phyloP scores from a whole-genome alignment of 176 grass and related monocot genomes.

The Oryza meridionalis region DNA sequence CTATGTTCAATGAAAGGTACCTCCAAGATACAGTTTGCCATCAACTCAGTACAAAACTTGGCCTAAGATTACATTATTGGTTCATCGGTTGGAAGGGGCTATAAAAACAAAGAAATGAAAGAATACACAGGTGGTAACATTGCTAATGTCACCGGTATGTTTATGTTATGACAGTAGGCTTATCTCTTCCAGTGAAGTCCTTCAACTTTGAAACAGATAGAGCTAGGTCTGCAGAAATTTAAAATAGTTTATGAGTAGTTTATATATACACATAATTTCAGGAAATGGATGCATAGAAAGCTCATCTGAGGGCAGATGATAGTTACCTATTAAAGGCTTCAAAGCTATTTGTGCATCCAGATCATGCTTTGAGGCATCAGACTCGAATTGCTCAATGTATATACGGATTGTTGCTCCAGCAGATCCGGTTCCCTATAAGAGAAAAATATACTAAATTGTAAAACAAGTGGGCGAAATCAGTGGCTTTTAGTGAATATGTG shows the following conservation, averaged over 20 bases:
- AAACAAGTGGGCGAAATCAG: conserved; percentile 8
- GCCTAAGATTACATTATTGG: conserved; percentile 7
- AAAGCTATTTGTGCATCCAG: conserved; percentile 75
- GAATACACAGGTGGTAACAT: conserved; percentile 25
- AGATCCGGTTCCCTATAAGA: conserved; percentile 84
- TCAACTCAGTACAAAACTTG: conserved; percentile 27
- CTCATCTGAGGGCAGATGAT: conserved; percentile 8
- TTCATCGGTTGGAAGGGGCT: background rate
- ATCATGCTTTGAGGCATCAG: conserved; percentile 70
- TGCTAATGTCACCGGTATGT: background rate
- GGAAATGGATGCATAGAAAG: background rate
- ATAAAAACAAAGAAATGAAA: conserved; percentile 25
- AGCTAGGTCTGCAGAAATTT: conserved; percentile 66
- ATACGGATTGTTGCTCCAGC: conserved; percentile 83
- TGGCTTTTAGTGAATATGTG: background rate
- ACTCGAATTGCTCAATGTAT: conserved; percentile 87
- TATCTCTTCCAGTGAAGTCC: conserved; percentile 85
- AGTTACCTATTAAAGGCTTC: conserved; percentile 76
- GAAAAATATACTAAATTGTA: background rate
- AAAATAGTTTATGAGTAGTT: background rate
- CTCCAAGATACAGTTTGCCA: conserved; percentile 19
- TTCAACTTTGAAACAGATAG: conserved; percentile 83
- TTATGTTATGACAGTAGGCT: conserved; percentile 86
- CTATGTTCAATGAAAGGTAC: background rate
- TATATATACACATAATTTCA: background rate